Conservation (phyloP, 257 asterid species). For the Catharanthus roseus region DNA sequence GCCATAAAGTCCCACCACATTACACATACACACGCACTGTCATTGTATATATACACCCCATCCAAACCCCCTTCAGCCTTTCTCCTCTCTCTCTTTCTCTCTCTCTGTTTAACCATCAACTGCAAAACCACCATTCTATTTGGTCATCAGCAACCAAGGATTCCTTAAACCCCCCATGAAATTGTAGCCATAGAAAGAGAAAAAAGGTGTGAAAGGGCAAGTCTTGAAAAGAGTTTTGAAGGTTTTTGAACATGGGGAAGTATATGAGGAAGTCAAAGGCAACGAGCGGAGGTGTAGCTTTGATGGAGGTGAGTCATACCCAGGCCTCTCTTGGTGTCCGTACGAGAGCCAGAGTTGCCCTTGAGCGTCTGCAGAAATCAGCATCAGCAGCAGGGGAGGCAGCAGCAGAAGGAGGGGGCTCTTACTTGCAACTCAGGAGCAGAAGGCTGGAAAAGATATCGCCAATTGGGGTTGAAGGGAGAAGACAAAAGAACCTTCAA, state of each 20-base stretch:
- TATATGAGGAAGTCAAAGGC: slow-evolving; percentile 30
- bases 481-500: slow-evolving; percentile 14
- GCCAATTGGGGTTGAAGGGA: slow-evolving; percentile 15
- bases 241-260: slow-evolving; percentile 27
- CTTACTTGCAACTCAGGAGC: slow-evolving; percentile 31
- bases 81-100: background rate
- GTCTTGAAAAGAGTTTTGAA: slow-evolving; percentile 1
- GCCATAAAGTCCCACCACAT: slow-evolving; percentile 20
- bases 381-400: background rate
- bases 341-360: slow-evolving; percentile 37
- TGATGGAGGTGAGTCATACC: slow-evolving; percentile 22
- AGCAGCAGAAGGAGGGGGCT: slow-evolving; percentile 17
- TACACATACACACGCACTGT: slow-evolving; percentile 2
- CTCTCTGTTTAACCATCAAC: slow-evolving; percentile 16
- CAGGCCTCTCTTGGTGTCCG: slow-evolving; percentile 27
- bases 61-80: background rate
- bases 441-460: slow-evolving; percentile 23
- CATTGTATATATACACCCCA: slow-evolving; percentile 13
- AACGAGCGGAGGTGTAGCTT: slow-evolving; percentile 15
- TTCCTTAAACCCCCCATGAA: background rate
- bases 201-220: background rate
- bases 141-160: background rate
- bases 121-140: slow-evolving; percentile 11
- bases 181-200: background rate
- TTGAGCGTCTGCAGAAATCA: slow-evolving; percentile 26